Conservation (phyloP, 139 green algal genomes). For the Micromonas pusilla region DNA sequence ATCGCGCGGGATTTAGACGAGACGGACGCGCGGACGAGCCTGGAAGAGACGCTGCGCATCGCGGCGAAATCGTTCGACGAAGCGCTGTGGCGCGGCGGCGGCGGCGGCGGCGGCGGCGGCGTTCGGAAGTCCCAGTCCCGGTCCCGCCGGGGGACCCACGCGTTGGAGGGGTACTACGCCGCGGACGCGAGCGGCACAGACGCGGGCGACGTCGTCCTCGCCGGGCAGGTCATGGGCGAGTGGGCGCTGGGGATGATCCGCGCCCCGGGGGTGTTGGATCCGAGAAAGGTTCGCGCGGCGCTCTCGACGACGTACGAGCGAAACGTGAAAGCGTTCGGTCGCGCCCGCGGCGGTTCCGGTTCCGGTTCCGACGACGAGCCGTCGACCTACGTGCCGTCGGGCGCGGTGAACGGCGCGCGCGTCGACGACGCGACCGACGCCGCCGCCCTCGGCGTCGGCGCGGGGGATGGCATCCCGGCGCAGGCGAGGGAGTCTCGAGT, state of each 20-base stretch:
- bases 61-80: background rate
- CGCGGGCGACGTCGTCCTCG: background rate
- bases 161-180: background rate
- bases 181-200: background rate
- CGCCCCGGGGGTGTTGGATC: background rate
- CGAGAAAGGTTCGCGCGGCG: background rate
- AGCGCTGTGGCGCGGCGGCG: background rate
- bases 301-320: background rate
- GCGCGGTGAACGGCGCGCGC: slow-evolving; percentile 2
- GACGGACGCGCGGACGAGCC: background rate
- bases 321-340: background rate
- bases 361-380: no score
- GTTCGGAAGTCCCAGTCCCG: no score
- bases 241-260: background rate
- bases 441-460: no score
- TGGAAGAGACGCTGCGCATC: background rate
- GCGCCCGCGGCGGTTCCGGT: no score
- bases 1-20: background rate
- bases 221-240: background rate
- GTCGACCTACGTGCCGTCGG: no score
- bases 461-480: background rate
- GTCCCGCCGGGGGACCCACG: no score
- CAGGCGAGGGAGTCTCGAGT: background rate
- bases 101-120: no score
- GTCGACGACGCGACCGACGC: no score